Conservation (phyloP, 306 rosid species). For the Chamaecrista fasciculata region DNA sequence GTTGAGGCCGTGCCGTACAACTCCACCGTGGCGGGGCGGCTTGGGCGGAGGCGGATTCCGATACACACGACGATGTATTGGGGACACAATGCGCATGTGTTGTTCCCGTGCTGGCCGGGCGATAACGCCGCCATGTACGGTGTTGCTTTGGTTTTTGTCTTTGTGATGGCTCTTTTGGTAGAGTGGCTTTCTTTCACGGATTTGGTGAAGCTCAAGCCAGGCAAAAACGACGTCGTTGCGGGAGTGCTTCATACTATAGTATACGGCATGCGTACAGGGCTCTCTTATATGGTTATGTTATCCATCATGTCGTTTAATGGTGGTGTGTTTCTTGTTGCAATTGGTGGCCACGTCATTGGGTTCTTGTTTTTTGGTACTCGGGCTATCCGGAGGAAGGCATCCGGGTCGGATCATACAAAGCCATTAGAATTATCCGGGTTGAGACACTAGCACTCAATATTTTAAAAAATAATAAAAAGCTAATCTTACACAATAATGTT, state of each 20-base stretch:
- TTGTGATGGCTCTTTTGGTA: conserved; percentile 48
- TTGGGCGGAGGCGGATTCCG: conserved; percentile 39
- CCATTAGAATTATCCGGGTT: background rate
- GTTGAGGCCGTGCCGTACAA: background rate
- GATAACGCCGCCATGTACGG: conserved; percentile 55
- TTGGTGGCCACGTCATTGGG: conserved; percentile 56
- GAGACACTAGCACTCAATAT: background rate
- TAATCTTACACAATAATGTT: too few species aligned
- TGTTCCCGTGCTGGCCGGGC: conserved; percentile 71
- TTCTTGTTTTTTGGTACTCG: conserved; percentile 29
- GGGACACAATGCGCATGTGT: conserved; percentile 51
- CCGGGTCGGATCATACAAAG: background rate
- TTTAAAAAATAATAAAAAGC: too few species aligned
- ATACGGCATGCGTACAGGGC: conserved; percentile 35
- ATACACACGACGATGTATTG: conserved; percentile 54
- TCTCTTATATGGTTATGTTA: conserved; percentile 60
- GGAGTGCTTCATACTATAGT: conserved; percentile 36
- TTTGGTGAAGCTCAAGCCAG: conserved; percentile 38
- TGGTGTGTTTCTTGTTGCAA: conserved; percentile 62
- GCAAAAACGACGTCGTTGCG: conserved; percentile 1
- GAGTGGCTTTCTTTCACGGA: conserved; percentile 60
- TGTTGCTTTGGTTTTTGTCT: conserved; percentile 57
- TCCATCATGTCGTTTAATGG: conserved; percentile 72
- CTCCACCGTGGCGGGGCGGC: conserved; percentile 38
- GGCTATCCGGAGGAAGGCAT: background rate